phyloP scores from a whole-genome alignment of 176 grass and related monocot genomes.

The Triticum timopheevii region DNA sequence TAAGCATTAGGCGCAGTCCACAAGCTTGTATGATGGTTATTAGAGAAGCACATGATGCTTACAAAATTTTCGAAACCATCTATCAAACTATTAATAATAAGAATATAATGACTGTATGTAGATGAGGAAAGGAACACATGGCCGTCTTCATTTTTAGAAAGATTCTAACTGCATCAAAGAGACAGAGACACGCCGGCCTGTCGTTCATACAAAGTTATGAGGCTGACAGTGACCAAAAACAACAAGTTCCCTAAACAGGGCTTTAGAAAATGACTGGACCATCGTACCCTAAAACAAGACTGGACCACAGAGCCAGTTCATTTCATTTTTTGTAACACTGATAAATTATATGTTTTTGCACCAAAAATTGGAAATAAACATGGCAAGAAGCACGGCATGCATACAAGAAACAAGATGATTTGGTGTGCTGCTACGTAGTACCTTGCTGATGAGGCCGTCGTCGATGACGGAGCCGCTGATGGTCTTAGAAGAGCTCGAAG shows the following conservation, averaged over 20 bases:
- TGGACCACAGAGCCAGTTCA: too few relatives aligned
- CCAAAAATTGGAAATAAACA: too few relatives aligned
- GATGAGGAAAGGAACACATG: too few relatives aligned
- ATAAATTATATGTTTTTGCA: too few relatives aligned
- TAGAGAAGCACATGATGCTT: too few relatives aligned
- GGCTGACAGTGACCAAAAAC: not conserved
- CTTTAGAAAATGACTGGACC: not conserved
- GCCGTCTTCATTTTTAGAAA: not conserved
- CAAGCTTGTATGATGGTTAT: too few relatives aligned
- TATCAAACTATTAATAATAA: too few relatives aligned
- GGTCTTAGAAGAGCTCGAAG: constrained; percentile 83
- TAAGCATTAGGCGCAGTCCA: too few relatives aligned
- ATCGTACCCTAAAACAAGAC: too few relatives aligned
- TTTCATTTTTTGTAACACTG: too few relatives aligned
- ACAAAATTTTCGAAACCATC: too few relatives aligned
- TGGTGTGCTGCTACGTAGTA: not conserved
- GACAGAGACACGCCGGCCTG: not conserved
- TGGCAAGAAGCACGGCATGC: not conserved
- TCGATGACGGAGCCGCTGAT: constrained; percentile 81
- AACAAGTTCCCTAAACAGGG: not conserved
- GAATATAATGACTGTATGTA: too few relatives aligned
- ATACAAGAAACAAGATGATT: not conserved
- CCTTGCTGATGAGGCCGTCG: constrained; percentile 90
- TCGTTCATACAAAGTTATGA: not conserved
- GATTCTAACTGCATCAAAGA: not conserved